phyloP scores from a whole-genome alignment of 345 rosid genomes.

The Citrus medica region DNA sequence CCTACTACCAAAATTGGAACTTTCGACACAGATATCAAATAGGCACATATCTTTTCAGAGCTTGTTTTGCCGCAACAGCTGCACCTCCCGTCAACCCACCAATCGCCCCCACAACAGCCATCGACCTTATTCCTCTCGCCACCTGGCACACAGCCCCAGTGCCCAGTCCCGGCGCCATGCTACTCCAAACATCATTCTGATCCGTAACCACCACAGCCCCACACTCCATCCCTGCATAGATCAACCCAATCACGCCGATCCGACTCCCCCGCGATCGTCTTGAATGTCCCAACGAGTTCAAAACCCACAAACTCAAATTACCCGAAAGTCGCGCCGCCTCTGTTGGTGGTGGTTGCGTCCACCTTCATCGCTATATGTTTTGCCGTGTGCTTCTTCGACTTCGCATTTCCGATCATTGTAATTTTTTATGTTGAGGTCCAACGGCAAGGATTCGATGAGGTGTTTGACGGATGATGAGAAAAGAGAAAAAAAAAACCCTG shows the following conservation, averaged over 20 bases:
- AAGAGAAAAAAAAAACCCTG: background rate
- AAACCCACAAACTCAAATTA: slow-evolving; percentile 27
- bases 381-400: slow-evolving; percentile 99
- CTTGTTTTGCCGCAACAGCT: slow-evolving; percentile 73
- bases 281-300: slow-evolving; percentile 65
- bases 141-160: slow-evolving; percentile 86
- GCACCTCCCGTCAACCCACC: slow-evolving; percentile 81
- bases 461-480: too few relatives aligned
- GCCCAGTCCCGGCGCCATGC: slow-evolving; percentile 82
- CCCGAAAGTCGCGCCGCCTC: slow-evolving; percentile 44
- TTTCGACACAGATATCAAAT: background rate
- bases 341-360: slow-evolving; percentile 83
- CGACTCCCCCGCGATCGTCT: slow-evolving; percentile 81
- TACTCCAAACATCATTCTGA: slow-evolving; percentile 90
- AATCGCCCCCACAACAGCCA: slow-evolving; percentile 89
- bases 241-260: slow-evolving; percentile 65
- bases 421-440: background rate
- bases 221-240: slow-evolving; percentile 78
- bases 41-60: slow-evolving; percentile 73
- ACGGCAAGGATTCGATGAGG: background rate
- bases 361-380: slow-evolving; percentile 78
- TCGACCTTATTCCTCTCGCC: slow-evolving; percentile 84
- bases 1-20: background rate
- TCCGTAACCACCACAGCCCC: slow-evolving; percentile 57
- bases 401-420: slow-evolving; percentile 84